Conservation (phyloP, 2,329 filamentous ascomycete genomes). For the Phialocephala sp. region DNA sequence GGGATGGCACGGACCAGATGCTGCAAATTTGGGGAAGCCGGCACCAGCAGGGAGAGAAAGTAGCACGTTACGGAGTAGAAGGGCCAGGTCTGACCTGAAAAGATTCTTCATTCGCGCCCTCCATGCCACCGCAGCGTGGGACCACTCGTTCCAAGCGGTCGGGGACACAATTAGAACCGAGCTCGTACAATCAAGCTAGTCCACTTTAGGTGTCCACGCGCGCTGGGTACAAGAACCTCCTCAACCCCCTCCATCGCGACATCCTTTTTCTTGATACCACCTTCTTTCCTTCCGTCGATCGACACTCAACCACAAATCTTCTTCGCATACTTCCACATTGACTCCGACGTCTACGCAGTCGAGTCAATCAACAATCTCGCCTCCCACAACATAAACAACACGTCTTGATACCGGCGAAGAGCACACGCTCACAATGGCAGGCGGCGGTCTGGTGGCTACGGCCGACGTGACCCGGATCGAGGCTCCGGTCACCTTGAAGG, state of each 20-base stretch:
- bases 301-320: background rate
- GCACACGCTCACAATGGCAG: conserved; percentile 20
- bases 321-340: conserved; percentile 5
- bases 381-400: conserved; percentile 7
- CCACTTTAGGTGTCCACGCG: background rate
- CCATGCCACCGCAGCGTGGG: background rate
- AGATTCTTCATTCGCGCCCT: background rate
- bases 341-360: background rate
- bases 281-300: background rate
- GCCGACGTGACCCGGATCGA: conserved; percentile 73
- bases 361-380: conserved; percentile 8
- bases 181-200: background rate
- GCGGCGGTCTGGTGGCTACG: conserved; percentile 26
- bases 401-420: conserved; percentile 15
- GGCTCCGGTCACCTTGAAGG: conserved; percentile 71
- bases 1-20: conserved; percentile 11
- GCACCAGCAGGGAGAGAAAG: background rate
- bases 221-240: background rate
- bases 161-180: background rate
- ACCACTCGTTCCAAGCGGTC: background rate
- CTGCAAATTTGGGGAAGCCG: background rate
- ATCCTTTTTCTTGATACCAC: background rate
- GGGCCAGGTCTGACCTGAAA: background rate
- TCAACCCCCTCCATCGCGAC: background rate
- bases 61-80: background rate